Evolutionary conservation across 768 basidiomycete species (phyloP).

Genomic region (Termitomyces eurrhizus): DNA sequence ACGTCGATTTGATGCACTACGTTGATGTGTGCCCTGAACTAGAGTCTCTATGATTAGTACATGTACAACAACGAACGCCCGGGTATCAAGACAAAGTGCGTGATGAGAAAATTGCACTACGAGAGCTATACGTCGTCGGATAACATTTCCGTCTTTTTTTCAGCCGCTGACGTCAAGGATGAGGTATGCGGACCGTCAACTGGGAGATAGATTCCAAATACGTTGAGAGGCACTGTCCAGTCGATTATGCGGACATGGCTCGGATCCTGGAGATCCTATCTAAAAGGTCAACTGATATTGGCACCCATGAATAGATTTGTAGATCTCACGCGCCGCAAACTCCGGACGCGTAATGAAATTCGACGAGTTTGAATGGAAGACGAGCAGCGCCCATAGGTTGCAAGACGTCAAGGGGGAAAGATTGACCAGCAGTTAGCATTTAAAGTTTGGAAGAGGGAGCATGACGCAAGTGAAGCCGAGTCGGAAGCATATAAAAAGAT

Average conservation of each 20-base stretch:
- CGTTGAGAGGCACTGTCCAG: background rate
- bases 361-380: background rate
- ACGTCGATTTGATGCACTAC: background rate
- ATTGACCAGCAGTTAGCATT: background rate
- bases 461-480: background rate
- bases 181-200: background rate
- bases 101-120: no score
- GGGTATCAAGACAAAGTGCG: no score
- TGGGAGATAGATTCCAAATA: background rate
- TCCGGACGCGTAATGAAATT: background rate
- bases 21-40: no score
- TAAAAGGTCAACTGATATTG: background rate
- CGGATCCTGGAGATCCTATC: background rate
- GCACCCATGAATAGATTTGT: background rate
- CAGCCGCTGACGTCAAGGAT: background rate
- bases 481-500: background rate
- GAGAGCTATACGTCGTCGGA: background rate
- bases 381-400: background rate
- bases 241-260: background rate
- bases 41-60: no score
- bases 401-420: background rate
- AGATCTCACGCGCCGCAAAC: background rate
- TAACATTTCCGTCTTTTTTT: background rate
- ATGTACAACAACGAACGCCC: no score
- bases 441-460: background rate